Base-by-base conservation (phyloP, 768 basidiomycete species). In the Gautieria morchelliformis region DNA sequence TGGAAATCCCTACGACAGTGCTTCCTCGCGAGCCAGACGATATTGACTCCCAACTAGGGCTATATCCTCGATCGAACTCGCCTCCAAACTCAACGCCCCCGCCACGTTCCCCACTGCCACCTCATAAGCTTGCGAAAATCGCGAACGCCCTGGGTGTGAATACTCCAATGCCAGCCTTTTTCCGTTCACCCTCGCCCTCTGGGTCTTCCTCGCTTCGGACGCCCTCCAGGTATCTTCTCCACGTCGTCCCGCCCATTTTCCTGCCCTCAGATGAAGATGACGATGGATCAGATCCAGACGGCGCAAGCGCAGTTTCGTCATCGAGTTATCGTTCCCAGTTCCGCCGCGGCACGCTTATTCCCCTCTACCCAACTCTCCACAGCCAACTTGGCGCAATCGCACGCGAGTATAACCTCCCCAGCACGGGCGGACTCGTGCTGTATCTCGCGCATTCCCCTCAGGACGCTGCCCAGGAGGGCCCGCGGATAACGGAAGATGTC, bases 331-430 rank as follows among this genome's bases (percentile, higher is more conserved):
- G 89, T 61, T 75, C 79, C 17, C 85, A 87, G 51, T 89, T 90
- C 65, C 80, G 81, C 14, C 81, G 94, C 27, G 94, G 94, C 8
- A 84, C 83, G n/a, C 76, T 98, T 12, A 80, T 97, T 4, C 87
- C 93, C 0, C 76, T 98, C 0, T 82, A 93, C 66, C 76, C 93
- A 5, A 90, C 86, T 0, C 72, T 98, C 1, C 85, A 90, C 42
- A 79, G 84, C 0, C 94, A 96, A 67, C 72, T 96, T 10, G 75
- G 76, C 20, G 88, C 91, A 7, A 96, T 98, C 52, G 93, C 94
- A 14, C 85, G 85, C 69, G 94, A 97, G 70, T 98, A 93, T 65
- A 89, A 89, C 3, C 74, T 98, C 17, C 94, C 94, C 1, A 91
- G 86, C 62, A 90, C 89, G 0, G 70, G 80, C 14, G 94, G 94